Base-by-base conservation (phyloP, 805 yeast genomes). In the Hyphopichia homilentoma region DNA sequence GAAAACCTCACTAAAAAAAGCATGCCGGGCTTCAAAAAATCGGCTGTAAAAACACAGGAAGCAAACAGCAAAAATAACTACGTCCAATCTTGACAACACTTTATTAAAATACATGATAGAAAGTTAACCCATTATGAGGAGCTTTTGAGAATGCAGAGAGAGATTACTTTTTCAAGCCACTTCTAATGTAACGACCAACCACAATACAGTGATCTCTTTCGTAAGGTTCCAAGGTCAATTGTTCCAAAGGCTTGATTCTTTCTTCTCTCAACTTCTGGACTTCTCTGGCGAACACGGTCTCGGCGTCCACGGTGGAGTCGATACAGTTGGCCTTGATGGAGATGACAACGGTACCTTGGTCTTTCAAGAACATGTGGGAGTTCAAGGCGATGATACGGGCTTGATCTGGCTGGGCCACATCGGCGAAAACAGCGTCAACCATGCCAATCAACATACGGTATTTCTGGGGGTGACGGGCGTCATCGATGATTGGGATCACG, bases 141-240 rank as follows among this genome's bases (percentile, higher is more conserved):
- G n/a, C n/a, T n/a, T n/a, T n/a, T n/a, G n/a, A n/a, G n/a, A n/a
- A n/a, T n/a, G n/a, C n/a, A n/a, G n/a, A n/a, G n/a, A n/a, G n/a
- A n/a, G n/a, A 35, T 47, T 61, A 66, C 52, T 65, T 66, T 57
- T 73, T 74, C 53, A 74, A 61, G 33, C 93, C 95, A 59, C 90
- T 78, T 81, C 98, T 85, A 77, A 83, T 74, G 77, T 93, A 93
- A 68, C 83, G 80, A 62, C 97, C 98, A 59, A 93, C 87, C 53
- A 93, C 98, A 60, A 93, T 85, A 83, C 97, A 90, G 75, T 93
- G 98, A 63, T 93, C 98, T 77, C 98, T 87, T 79, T 93, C 98
- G 72, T 93, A 93, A 66, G 98, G 98, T 77, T 90, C 98, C 68
- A 93, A 79, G 34, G 98, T 93, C 68, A 93, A 80, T 77, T 93